A percentile compares a stretch with the other conserved stretches of the same genome.
Conservation (phyloP, 805 yeast genomes). For the Ogataea degrootiae region DNA sequence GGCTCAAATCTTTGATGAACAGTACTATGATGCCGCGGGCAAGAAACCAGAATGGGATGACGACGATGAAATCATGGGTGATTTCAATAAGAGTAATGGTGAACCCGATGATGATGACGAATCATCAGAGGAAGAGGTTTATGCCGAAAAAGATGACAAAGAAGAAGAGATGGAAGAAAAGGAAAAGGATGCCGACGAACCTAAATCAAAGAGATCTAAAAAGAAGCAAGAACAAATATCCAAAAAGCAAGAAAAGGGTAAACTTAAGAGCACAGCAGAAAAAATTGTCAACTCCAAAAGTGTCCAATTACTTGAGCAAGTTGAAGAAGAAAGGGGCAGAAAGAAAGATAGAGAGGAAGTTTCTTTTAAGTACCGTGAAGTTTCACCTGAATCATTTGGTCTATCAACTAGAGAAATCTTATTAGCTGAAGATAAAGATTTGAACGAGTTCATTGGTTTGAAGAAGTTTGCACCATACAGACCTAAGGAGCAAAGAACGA, state of each 20-base stretch:
- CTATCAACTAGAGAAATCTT: conserved; percentile 80
- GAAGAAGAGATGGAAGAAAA: conserved; percentile 30
- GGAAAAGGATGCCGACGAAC: conserved; percentile 19
- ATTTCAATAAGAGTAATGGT: conserved; percentile 21
- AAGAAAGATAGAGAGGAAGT: conserved; percentile 42
- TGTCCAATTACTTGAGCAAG: conserved; percentile 60
- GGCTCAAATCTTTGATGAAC: conserved; percentile 82
- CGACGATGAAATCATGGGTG: conserved; percentile 50
- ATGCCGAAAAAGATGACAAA: conserved; percentile 29
- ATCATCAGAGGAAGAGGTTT: conserved; percentile 30
- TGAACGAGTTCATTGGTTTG: conserved; percentile 81
- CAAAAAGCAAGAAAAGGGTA: conserved; percentile 57
- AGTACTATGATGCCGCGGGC: conserved; percentile 57
- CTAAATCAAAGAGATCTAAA: conserved; percentile 49
- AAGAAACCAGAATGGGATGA: conserved; percentile 65
- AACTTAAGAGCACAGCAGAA: conserved; percentile 64
- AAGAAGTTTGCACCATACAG: conserved; percentile 94
- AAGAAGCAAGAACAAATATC: conserved; percentile 48
- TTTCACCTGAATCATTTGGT: conserved; percentile 92
- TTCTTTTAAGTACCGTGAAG: conserved; percentile 83
- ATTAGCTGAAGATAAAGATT: conserved; percentile 79
- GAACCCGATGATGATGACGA: conserved; percentile 27
- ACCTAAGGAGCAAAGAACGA: conserved; percentile 60
- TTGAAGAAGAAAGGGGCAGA: conserved; percentile 62
- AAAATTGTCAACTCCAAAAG: conserved; percentile 73